Percentiles rank a stretch among this genome's conserved stretches.
Conservation (phyloP, 441 rosid genomes). For the Euphorbia schlechtendalii region DNA sequence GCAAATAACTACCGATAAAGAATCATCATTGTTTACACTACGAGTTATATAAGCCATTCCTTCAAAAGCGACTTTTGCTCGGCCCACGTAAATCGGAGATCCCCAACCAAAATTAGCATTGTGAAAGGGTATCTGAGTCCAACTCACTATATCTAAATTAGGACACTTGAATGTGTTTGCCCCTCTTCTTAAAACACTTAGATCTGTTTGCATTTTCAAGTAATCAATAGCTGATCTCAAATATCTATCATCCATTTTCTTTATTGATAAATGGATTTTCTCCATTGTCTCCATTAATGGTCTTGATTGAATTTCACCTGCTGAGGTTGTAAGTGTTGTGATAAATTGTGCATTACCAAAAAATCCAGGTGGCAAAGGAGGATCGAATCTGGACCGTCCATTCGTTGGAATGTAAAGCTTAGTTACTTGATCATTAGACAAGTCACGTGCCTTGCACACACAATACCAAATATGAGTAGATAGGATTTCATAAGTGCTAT, state of each 20-base stretch:
- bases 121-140: not conserved
- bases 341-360: slow-evolving; percentile 10
- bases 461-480: slow-evolving; percentile 18
- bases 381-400: slow-evolving; percentile 14
- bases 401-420: not conserved
- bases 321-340: not conserved
- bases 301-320: slow-evolving; percentile 1
- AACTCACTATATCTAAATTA: slow-evolving; percentile 2
- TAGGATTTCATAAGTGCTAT: slow-evolving; percentile 11
- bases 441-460: slow-evolving; percentile 6
- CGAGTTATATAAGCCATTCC: not conserved
- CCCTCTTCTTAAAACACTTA: not conserved
- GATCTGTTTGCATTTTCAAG: not conserved
- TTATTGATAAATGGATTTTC: slow-evolving; percentile 4
- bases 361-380: slow-evolving; percentile 14
- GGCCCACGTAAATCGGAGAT: slow-evolving; percentile 1
- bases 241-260: slow-evolving; percentile 9
- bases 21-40: not conserved
- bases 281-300: not conserved
- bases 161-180: not conserved
- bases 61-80: slow-evolving; percentile 2
- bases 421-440: slow-evolving; percentile 3
- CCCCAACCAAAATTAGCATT: slow-evolving; percentile 11
- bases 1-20: not conserved
- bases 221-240: slow-evolving; percentile 16